Percentiles rank a stretch among this genome's conserved stretches.
Conservation (phyloP, 768 basidiomycete genomes). For the Boletus sp. region DNA sequence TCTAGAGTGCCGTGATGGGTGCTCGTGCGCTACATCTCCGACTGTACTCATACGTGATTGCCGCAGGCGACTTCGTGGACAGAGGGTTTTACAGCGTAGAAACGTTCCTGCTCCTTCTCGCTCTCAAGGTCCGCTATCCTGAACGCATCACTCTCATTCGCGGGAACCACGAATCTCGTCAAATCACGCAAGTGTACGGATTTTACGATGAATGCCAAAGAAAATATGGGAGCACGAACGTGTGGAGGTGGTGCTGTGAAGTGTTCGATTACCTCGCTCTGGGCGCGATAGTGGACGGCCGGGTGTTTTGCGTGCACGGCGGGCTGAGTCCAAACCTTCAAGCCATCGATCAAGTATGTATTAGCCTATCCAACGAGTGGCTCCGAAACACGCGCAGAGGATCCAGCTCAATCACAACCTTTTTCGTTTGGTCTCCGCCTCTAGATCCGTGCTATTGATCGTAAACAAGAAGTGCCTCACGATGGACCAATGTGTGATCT, state of each 20-base stretch:
- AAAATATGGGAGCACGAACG: conserved; percentile 91
- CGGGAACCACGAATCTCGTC: conserved; percentile 96
- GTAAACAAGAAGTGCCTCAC: conserved; percentile 97
- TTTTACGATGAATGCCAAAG: conserved; percentile 96
- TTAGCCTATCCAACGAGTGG: conserved; percentile 12
- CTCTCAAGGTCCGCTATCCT: conserved; percentile 95
- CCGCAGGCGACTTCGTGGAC: conserved; percentile 93
- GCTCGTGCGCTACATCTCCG: conserved; percentile 3
- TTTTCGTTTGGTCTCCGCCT: conserved; percentile 15
- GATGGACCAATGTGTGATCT: conserved; percentile 99
- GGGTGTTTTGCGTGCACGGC: conserved; percentile 97
- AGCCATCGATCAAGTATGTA: conserved; percentile 80
- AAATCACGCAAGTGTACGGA: conserved; percentile 95
- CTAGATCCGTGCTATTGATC: conserved; percentile 90
- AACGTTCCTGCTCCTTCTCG: conserved; percentile 90
- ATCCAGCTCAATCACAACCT: conserved; percentile 21
- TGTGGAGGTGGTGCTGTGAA: conserved; percentile 98
- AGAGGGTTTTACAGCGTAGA: conserved; percentile 97
- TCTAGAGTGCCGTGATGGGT: neutral
- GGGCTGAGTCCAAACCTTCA: conserved; percentile 88
- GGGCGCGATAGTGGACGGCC: conserved; percentile 94
- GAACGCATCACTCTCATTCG: conserved; percentile 96
- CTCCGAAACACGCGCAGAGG: conserved; percentile 16
- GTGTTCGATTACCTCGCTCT: conserved; percentile 96
- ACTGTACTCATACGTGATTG: conserved; percentile 7